These are phyloP conservation scores for Pleurotus cornucopiae DNA, from an alignment of 768 basidiomycete species.

Conservation along the genomic window DNA sequence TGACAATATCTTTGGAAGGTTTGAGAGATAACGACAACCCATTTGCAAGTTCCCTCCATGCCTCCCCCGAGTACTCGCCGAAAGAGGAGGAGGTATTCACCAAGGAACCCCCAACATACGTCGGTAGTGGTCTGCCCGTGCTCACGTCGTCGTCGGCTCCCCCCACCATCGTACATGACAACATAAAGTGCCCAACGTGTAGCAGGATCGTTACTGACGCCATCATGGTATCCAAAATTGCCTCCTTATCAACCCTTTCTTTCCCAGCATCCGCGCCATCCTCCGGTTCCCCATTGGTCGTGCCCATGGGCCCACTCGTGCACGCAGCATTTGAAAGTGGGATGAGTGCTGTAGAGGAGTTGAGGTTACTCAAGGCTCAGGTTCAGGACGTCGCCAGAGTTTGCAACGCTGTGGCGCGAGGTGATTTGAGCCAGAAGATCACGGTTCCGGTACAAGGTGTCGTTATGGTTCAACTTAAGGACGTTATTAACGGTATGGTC, in stretches of 20 bases:
- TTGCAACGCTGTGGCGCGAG: constrained; percentile 67
- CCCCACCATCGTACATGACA: constrained; percentile 30
- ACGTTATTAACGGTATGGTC: constrained; percentile 61
- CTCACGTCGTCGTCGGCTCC: constrained; percentile 27
- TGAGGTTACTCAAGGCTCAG: constrained; percentile 60
- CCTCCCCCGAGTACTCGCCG: constrained; percentile 13
- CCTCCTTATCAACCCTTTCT: constrained; percentile 3
- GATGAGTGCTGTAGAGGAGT: constrained; percentile 65
- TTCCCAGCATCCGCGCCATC: constrained; percentile 11
- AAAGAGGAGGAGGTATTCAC: background rate
- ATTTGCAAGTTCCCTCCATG: constrained; percentile 19
- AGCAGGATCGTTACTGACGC: constrained; percentile 38
- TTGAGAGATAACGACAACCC: constrained; percentile 26
- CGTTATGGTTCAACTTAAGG: constrained; percentile 70
- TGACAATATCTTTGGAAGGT: constrained; percentile 39
- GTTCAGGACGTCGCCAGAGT: constrained; percentile 71
- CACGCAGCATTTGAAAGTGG: constrained; percentile 55
- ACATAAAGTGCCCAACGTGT: constrained; percentile 43
- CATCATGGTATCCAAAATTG: constrained; percentile 24
- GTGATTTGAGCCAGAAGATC: constrained; percentile 67
- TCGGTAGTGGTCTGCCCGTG: background rate
- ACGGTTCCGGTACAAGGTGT: constrained; percentile 65
- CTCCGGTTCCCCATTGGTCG: constrained; percentile 24
- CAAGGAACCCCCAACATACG: background rate
- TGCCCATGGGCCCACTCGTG: constrained; percentile 50